These are phyloP conservation scores for Hypsizygus ulmarius DNA, from an alignment of 1,284 basidiomycete genomes.

Conservation along the genomic window DNA sequence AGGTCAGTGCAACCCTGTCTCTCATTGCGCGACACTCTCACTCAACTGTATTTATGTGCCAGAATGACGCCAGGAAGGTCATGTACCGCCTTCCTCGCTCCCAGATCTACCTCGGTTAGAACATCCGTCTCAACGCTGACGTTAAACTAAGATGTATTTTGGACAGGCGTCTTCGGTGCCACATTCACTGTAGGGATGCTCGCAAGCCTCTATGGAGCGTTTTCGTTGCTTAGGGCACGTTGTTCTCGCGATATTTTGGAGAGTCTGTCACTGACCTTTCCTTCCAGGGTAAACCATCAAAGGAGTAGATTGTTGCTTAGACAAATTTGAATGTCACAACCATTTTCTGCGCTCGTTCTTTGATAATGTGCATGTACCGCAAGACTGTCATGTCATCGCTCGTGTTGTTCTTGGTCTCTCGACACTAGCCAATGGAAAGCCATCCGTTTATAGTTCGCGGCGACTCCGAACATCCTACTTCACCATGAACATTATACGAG, in stretches of 20 bases:
- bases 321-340: constrained; percentile 7
- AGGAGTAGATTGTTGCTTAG: constrained; percentile 23
- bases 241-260: not conserved
- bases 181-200: constrained; percentile 53
- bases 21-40: constrained; percentile 1
- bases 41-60: constrained; percentile 5
- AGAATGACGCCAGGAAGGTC: constrained; percentile 36
- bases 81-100: constrained; percentile 38
- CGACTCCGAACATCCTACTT: not conserved
- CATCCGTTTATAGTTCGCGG: no score
- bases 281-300: constrained; percentile 27
- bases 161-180: constrained; percentile 51
- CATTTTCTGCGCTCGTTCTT: not conserved
- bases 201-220: constrained; percentile 49
- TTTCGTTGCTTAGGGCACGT: constrained; percentile 52
- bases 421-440: no score
- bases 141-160: constrained; percentile 5
- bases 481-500: no score
- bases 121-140: not conserved
- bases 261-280: not conserved
- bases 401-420: no score
- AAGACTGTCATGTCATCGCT: no score
- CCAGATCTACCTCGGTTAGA: constrained; percentile 38
- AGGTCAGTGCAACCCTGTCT: constrained; percentile 44
- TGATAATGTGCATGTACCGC: not conserved